Conservation (phyloP, 116 monocot species). For the Trichopus zeylanicus region DNA sequence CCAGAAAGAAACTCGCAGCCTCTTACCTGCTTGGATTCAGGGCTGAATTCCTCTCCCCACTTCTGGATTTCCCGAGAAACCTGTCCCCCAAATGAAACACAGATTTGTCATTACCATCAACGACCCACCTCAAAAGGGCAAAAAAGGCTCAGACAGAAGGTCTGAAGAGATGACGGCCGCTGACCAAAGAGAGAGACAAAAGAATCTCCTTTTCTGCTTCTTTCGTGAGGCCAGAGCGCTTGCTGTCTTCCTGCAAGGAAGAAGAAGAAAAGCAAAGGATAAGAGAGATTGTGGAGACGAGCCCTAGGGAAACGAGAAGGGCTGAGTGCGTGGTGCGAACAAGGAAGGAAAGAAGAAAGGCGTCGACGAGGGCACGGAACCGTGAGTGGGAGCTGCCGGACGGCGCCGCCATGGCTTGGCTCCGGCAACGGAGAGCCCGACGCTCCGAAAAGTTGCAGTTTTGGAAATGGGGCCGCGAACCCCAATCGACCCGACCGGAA, state of each 20-base stretch:
- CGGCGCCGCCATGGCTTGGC: not conserved
- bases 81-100: not conserved
- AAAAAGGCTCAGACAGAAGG: not conserved
- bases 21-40: constrained; percentile 7
- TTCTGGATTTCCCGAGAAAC: constrained; percentile 23
- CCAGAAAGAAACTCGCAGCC: not conserved
- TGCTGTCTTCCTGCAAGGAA: not conserved
- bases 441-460: too few species aligned
- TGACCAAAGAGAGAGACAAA: constrained; percentile 25
- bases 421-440: not conserved
- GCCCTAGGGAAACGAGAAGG: not conserved
- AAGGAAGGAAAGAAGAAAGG: constrained; percentile 6
- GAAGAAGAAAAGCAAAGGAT: not conserved
- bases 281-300: not conserved
- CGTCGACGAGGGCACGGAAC: constrained; percentile 14
- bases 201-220: constrained; percentile 29
- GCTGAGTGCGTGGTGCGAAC: not conserved
- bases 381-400: constrained; percentile 1
- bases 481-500: too few species aligned
- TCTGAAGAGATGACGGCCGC: not conserved
- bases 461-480: too few species aligned
- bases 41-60: constrained; percentile 7
- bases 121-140: not conserved
- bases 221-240: not conserved
- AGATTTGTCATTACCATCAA: not conserved